Percentiles rank a stretch among this genome's conserved stretches.
Conservation (phyloP, 345 rosid species). For the Dovyalis caffra region DNA sequence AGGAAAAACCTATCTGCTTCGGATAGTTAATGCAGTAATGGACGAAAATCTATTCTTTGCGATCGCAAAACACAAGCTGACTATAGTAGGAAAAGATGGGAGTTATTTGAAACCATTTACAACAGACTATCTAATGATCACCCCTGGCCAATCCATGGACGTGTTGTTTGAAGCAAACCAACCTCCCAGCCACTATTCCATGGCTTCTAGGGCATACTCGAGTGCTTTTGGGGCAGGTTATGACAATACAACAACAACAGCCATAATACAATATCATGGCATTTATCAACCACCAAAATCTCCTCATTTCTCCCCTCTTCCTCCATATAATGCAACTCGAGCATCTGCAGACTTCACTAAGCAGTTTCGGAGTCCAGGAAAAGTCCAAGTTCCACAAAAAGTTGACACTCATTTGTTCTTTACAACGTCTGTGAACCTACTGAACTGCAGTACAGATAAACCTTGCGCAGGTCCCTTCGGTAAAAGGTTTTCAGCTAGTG, state of each 20-base stretch:
- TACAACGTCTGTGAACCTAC: neutral
- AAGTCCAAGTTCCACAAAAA: neutral
- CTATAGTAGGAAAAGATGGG: conserved; percentile 25
- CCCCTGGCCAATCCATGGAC: conserved; percentile 28
- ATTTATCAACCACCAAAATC: neutral
- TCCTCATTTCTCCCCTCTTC: neutral
- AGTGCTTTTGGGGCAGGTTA: conserved; percentile 8
- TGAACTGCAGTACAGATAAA: neutral
- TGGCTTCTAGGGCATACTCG: conserved; percentile 18
- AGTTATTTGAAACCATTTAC: conserved; percentile 23
- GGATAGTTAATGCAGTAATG: conserved; percentile 23
- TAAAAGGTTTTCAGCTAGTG: neutral
- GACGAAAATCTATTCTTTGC: conserved; percentile 20
- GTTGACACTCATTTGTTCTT: conserved; percentile 6
- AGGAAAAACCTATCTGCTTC: conserved; percentile 19
- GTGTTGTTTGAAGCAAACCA: conserved; percentile 26
- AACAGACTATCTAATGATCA: conserved; percentile 10
- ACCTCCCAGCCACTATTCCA: conserved; percentile 12
- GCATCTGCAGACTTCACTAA: conserved; percentile 2
- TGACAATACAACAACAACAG: conserved; percentile 26
- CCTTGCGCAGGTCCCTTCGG: neutral
- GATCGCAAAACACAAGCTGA: conserved; percentile 21
- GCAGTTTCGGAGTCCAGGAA: neutral
- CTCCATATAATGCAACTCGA: neutral
- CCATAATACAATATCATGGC: conserved; percentile 11